Evolutionary conservation across 2,329 filamentous ascomycete species (phyloP).

Genomic region (Alternaria arborescens): DNA sequence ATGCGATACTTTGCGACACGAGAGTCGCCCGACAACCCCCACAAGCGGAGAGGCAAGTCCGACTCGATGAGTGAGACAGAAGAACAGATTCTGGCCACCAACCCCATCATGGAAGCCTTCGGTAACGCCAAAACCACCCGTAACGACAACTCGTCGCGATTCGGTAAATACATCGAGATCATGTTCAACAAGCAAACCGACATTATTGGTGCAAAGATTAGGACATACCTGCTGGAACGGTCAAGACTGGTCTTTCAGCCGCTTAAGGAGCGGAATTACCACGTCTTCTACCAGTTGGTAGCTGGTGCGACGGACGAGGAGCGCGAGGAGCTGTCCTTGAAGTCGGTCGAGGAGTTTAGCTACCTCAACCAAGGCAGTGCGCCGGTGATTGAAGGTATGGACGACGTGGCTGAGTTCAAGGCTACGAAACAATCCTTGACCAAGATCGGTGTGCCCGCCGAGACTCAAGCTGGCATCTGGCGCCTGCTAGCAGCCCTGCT

Average conservation of each 20-base stretch:
- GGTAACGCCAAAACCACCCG: conserved; percentile 99
- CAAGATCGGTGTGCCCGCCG: conserved; percentile 81
- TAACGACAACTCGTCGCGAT: conserved; percentile 98
- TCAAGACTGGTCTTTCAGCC: conserved; percentile 97
- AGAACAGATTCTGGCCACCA: conserved; percentile 97
- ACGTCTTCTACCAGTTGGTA: conserved; percentile 98
- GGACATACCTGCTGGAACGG: conserved; percentile 93
- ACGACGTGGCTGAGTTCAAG: conserved; percentile 92
- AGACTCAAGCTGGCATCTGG: conserved; percentile 86
- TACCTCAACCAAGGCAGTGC: conserved; percentile 96
- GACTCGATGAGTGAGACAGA: conserved; percentile 96
- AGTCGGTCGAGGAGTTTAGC: conserved; percentile 88
- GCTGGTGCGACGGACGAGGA: conserved; percentile 88
- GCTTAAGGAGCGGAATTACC: conserved; percentile 96
- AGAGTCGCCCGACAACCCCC: conserved; percentile 89
- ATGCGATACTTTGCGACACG: conserved; percentile 99
- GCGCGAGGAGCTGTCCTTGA: conserved; percentile 78
- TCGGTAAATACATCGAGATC: conserved; percentile 99
- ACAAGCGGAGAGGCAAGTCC: conserved; percentile 76
- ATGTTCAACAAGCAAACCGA: conserved; percentile 96
- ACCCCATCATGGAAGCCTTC: conserved; percentile 99
- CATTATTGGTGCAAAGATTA: conserved; percentile 97
- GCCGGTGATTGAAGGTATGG: conserved; percentile 89
- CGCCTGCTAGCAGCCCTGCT: conserved; percentile 87
- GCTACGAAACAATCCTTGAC: conserved; percentile 86